A percentile compares a stretch with the other conserved stretches of the same genome.
Evolutionary conservation across 257 asterid genomes (phyloP).

Genomic region (Plectranthus barbatus): DNA sequence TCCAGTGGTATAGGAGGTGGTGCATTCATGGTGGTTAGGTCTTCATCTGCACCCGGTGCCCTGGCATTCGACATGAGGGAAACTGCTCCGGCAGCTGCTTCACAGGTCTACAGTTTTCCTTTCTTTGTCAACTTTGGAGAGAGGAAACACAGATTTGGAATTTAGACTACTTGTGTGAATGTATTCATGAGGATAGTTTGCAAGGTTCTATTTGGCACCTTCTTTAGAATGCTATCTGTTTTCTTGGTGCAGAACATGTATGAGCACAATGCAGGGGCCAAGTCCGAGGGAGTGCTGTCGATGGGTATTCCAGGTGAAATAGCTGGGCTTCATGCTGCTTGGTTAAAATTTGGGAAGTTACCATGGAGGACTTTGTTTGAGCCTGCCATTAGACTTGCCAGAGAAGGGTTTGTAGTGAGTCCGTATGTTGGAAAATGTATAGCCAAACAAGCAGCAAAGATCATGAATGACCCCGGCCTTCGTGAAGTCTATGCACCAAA

Average conservation of each 20-base stretch:
- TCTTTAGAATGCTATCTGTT: constrained; percentile 11
- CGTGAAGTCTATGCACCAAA: constrained; percentile 58
- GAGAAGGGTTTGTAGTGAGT: constrained; percentile 60
- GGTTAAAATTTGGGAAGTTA: constrained; percentile 61
- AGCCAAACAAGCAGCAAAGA: constrained; percentile 12
- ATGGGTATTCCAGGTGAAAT: constrained; percentile 91
- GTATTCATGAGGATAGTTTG: not conserved
- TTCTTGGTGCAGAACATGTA: constrained; percentile 63
- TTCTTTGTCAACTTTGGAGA: not conserved
- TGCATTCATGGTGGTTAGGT: constrained; percentile 67
- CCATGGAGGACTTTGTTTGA: constrained; percentile 66
- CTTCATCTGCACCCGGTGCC: constrained; percentile 33
- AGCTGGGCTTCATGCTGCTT: constrained; percentile 82
- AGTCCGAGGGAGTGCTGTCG: constrained; percentile 63
- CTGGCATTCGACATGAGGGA: constrained; percentile 71
- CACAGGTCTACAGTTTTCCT: constrained; percentile 35
- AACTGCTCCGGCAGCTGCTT: constrained; percentile 80
- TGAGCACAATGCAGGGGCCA: constrained; percentile 35
- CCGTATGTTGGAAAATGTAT: constrained; percentile 47
- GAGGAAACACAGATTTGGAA: not conserved
- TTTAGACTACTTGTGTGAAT: not conserved
- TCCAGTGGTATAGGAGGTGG: constrained; percentile 91
- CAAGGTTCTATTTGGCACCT: not conserved
- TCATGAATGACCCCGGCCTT: constrained; percentile 60
- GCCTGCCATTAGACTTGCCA: constrained; percentile 74